Percentiles rank a stretch among this genome's conserved stretches.
These are phyloP conservation scores for Monsonia emarginata DNA, from an alignment of 441 rosid genomes.

Conservation along the genomic window DNA sequence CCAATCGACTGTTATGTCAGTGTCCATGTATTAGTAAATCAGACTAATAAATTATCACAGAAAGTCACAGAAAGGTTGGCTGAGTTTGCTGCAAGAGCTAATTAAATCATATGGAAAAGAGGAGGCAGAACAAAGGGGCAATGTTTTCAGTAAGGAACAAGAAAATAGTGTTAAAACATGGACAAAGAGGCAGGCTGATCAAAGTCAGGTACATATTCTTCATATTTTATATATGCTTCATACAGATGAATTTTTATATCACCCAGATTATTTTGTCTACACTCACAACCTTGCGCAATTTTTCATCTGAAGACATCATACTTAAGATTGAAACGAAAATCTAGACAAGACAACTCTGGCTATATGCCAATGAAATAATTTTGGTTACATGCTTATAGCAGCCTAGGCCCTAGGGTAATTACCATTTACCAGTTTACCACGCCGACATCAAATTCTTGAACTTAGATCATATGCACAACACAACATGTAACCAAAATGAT, in stretches of 20 bases:
- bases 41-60: background rate
- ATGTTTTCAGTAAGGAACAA: background rate
- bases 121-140: background rate
- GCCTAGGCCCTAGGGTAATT: no score
- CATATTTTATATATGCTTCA: background rate
- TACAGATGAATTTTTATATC: background rate
- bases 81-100: background rate
- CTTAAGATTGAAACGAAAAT: background rate
- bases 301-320: background rate
- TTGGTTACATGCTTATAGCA: background rate
- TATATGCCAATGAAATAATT: background rate
- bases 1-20: slow-evolving; percentile 41
- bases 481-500: no score
- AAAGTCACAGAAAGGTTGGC: background rate
- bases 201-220: background rate
- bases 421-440: no score
- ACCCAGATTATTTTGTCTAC: background rate
- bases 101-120: background rate
- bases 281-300: background rate
- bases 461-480: no score
- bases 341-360: background rate
- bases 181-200: background rate
- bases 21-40: background rate
- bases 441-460: no score
- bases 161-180: background rate